Evolutionary conservation across 768 basidiomycete genomes (phyloP), one percentile per base, ranked within the genome.

Genomic region (Termitomyces sp.): DNA sequence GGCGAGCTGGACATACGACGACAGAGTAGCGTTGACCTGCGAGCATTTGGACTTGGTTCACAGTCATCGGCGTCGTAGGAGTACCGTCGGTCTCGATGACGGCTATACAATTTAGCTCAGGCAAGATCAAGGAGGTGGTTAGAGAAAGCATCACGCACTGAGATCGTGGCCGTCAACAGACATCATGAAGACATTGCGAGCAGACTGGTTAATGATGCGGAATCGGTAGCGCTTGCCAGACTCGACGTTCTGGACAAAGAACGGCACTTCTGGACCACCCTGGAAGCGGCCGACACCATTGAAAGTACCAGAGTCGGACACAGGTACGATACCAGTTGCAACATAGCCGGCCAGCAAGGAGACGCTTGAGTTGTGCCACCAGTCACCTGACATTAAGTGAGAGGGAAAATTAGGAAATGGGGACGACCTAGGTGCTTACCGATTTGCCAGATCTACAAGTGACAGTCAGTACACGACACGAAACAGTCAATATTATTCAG

Each of bases 151-250:
- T 60, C 18, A 8, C 51, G 13, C 18, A 55, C 68, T 73, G 53
- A 71, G 55, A 3, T 60, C 47, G 43, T 74, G 70, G 3, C 71
- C 64, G n/a, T 77, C 74, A 33, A 78, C 65, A 1, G 74, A 76
- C 59, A 79, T 73, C 5, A 62, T 67, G 69, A 76, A 78, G 32
- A 69, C 71, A 20, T 75, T 73, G 33, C 77, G 71, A 58, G 83
- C 83, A 20, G 81, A 80, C 26, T 73, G 74, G 52, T 76, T 77
- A 62, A 86, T 67, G 14, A 86, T 55, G 12, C 83, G 81, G 71
- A 85, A 77, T 42, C 84, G 79, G 64, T 85, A 85, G 37, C 81
- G 72, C 52, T 73, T 72, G 16, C 77, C 78, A 0, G 57, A 5
- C 36, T 48, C 36, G 5, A 56, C 55, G 20, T 56, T 56, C 57